Percentiles rank a stretch among this genome's conserved stretches.
Evolutionary conservation across 2,329 filamentous ascomycete species (phyloP).

Genomic region (Fusarium anthophilum): DNA sequence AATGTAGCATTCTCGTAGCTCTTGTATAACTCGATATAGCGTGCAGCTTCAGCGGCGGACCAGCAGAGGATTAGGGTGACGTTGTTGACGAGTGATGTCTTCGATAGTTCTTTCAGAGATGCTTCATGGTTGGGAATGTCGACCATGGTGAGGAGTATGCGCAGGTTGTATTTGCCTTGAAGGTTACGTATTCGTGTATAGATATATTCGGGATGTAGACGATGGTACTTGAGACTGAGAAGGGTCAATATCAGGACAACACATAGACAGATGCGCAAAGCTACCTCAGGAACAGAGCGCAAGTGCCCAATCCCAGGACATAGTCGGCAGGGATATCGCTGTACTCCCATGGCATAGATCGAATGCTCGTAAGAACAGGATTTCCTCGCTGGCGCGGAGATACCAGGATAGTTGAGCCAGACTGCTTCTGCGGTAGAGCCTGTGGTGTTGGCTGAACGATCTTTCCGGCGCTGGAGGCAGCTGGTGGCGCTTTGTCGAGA

Average conservation of each 20-base stretch:
- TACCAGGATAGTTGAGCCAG: conserved; percentile 84
- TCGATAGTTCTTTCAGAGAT: conserved; percentile 85
- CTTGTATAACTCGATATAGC: conserved; percentile 96
- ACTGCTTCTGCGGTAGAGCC: conserved; percentile 71
- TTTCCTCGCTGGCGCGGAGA: conserved; percentile 95
- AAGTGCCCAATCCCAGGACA: conserved; percentile 85
- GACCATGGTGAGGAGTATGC: conserved; percentile 88
- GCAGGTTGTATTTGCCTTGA: conserved; percentile 85
- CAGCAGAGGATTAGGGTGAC: conserved; percentile 93
- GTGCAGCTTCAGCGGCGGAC: conserved; percentile 91
- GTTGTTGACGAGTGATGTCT: conserved; percentile 92
- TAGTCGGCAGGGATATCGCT: conserved; percentile 97
- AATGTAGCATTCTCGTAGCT: conserved; percentile 87
- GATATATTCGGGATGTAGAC: conserved; percentile 96
- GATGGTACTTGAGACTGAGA: conserved; percentile 87
- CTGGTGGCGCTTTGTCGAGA: conserved; percentile 61
- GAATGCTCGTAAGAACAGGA: conserved; percentile 84
- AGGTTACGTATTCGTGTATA: conserved; percentile 90
- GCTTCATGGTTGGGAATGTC: conserved; percentile 97
- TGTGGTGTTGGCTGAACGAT: conserved; percentile 91
- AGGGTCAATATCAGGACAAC: neutral
- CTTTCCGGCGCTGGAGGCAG: conserved; percentile 56
- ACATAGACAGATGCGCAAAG: neutral
- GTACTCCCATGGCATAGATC: conserved; percentile 92
- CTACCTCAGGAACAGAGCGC: conserved; percentile 84